Evolutionary conservation across 1,284 basidiomycete genomes (phyloP), one percentile per base, ranked within the genome.

Genomic region (Moesziomyces parantarcticus): DNA sequence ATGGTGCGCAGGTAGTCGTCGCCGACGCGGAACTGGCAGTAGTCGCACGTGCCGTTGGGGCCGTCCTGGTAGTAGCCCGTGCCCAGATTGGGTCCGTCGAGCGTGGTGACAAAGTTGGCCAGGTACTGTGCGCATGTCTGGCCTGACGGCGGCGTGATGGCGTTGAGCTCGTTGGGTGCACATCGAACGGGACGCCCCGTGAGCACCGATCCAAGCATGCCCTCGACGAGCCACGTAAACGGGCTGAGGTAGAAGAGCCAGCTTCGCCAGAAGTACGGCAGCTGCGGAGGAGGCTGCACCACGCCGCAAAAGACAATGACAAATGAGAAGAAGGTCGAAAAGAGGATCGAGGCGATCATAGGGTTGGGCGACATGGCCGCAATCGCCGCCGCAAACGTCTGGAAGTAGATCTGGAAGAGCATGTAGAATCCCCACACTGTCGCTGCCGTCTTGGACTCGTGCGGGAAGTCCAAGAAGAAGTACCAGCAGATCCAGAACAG

Each of bases 311-410:
- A 92, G 3, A 86, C 88, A 39, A 90, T 78, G 45, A 89, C 88
- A 77, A 90, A 89, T 0, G 87, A 86, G 84, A 89, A 89, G 47
- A 90, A 80, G 58, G 89, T 87, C 49, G 86, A 88, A 84, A 90
- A 92, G 32, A 90, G 77, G 16, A 90, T 80, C n/a, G 86, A 89
- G 0, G 89, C 89, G 39, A 91, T 88, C 78, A 90, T 88, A 0
- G 89, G 86, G 65, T 86, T 89, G 0, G 91, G 89, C 20, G 88
- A 84, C 87, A 90, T 89, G 5, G 90, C 86, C 0, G 91, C 90
- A 25, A 90, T 86, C 3, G 88, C 90, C 73, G 89, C 88, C 0
- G 86, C 88, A 60, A 90, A 85, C 0, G 88, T 88, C 88, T 64
- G 42, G 88, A 88, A 85, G 88, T 90, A 85, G 79, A 78, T 48